These are phyloP conservation scores for Tuber indicum DNA, from an alignment of 495 filamentous ascomycete genomes.

Conservation along the genomic window DNA sequence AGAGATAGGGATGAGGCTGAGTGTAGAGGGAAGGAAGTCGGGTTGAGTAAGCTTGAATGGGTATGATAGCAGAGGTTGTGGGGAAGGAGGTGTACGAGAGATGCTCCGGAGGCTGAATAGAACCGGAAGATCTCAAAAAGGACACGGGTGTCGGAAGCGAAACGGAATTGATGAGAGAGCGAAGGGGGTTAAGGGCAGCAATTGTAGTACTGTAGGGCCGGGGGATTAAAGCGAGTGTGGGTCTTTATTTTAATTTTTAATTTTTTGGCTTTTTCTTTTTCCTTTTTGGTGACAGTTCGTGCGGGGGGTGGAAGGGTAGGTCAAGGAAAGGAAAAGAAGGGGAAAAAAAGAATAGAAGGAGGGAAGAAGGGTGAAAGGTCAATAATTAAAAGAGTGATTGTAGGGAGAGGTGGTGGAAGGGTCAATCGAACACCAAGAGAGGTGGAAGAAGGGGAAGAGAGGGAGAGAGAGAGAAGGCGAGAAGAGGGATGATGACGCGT, in stretches of 20 bases:
- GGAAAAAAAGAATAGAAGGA: not conserved
- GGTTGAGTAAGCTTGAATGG: constrained; percentile 16
- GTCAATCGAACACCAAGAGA: not conserved
- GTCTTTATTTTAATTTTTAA: not conserved
- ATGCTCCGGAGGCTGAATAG: not conserved
- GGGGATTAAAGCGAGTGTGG: constrained; percentile 1
- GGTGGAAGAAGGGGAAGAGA: not conserved
- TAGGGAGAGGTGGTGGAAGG: constrained; percentile 7
- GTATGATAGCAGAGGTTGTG: not conserved
- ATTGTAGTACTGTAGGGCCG: constrained; percentile 19
- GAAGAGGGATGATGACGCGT: not conserved
- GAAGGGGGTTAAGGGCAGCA: constrained; percentile 19
- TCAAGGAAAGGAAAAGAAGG: not conserved
- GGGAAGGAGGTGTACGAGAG: not conserved
- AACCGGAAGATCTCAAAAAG: not conserved
- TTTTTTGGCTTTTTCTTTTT: not conserved
- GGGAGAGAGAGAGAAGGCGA: constrained; percentile 1
- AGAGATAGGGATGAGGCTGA: constrained; percentile 26
- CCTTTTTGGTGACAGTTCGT: not conserved
- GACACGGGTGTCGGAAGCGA: constrained; percentile 22
- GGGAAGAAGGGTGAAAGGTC: not conserved
- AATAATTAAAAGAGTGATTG: not conserved
- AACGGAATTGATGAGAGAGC: constrained; percentile 14
- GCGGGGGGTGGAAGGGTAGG: not conserved
- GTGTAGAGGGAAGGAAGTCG: constrained; percentile 8